Base-by-base conservation (phyloP, 1,139 yeast species). In the Yamadazyma blattariae region DNA sequence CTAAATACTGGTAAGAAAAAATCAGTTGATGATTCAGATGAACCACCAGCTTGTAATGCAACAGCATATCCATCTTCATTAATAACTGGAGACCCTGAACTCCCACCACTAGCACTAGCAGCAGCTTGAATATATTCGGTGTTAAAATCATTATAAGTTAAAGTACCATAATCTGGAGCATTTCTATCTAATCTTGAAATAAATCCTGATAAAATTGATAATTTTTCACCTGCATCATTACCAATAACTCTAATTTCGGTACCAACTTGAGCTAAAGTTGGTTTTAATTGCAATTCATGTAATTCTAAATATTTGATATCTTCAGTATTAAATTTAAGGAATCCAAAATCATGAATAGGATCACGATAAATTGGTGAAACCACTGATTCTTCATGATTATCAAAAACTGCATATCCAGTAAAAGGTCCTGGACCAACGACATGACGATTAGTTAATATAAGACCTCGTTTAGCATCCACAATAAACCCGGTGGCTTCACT, bases 91-190 rank as follows among this genome's bases (percentile, higher is more conserved):
- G 96, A 88, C 4, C 97, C 97, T 34, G 95, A 82, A 1, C 96
- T 88, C 1, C 97, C 97, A 26, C 97, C 97, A 9, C 95, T 83
- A 0, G 97, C 96, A 46, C 90, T 77, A 1, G 97, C 96, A 12
- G 97, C 96, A 1, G 97, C 97, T 60, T 90, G 97, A 41, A 89
- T 88, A 61, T 90, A 90, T 58, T 88, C 96, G 1, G 97, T 90
- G 57, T 90, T 90, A 71, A 89, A 90, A 64, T 90, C 97, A 54
- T 86, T 88, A 57, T 89, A 90, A n/a, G 94, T 81, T 50, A 85
- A 67, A 14, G 79, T 80, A 29, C 97, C 97, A 56, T 90, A 90
- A 45, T 86, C 95, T 3, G 97, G 97, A 3, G 97, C 95, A 56
- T 89, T 88, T 67, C 97, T 79, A 60, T 90, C 97, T 41, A 89